Base-by-base conservation (phyloP, 768 basidiomycete genomes). In the Mycena indigotica region DNA sequence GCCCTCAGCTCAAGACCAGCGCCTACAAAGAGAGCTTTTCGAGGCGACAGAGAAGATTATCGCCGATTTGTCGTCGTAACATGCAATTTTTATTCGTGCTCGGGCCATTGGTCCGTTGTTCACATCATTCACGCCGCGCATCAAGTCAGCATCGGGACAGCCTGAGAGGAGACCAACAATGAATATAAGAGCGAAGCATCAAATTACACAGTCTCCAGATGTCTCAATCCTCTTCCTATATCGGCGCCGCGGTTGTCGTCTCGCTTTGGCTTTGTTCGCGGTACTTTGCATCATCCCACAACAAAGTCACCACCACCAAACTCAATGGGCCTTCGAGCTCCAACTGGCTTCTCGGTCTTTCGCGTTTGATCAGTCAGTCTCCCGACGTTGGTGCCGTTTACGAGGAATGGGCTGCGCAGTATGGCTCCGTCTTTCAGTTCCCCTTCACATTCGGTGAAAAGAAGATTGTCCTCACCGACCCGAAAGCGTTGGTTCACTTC, bases 11-110 rank as follows among this genome's bases (percentile, higher is more conserved):
- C 54, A 15, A 17, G 66, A 62, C 16, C 66, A 71, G 46, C 62
- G 52, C 23, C 61, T 73, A 45, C 58, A 66, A 39, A 66, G 53
- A 50, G 70, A 75, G 26, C 40, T 71, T 19, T 75, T 71, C 65
- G 60, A 58, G 2, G 56, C 64, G 16, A 69, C 71, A 13, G 69
- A 71, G 59, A 58, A 49, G 26, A 15, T 61, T 19, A 25, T 61
- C 15, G 49, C 48, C 17, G 58, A 59, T 25, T 28, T 55, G 30
- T 6, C 41, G n/a, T n/a, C n/a, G n/a, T n/a, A n/a, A n/a, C n/a
- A n/a, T n/a, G n/a, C n/a, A n/a, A n/a, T n/a, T n/a, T n/a, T 8
- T 53, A 25, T 44, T 17, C 21, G 23, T 48, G 6, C 24, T 5
- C 46, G 25, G 25, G 24, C 41, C 12, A 44, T 44, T 21, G 8